A percentile compares a stretch with the other conserved stretches of the same genome.
Evolutionary conservation across 2,329 filamentous ascomycete genomes (phyloP).

Genomic region (Falciphora oryzae): DNA sequence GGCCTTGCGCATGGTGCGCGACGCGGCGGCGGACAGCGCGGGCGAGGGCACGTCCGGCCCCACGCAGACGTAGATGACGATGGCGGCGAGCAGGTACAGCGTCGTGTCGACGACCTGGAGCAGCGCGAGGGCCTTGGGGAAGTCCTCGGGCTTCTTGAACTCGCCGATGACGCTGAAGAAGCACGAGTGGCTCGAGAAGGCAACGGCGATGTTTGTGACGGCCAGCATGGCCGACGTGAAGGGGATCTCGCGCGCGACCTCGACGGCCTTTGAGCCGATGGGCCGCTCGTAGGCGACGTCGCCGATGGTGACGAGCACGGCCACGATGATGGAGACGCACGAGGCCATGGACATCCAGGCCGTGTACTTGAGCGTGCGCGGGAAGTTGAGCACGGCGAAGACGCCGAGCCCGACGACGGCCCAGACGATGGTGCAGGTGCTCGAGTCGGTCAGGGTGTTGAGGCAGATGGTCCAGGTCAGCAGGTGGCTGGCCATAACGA

Average conservation of each 20-base stretch:
- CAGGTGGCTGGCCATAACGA: constrained; percentile 65
- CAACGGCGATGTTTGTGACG: constrained; percentile 60
- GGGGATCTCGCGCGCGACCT: constrained; percentile 30
- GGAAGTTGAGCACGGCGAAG: constrained; percentile 53
- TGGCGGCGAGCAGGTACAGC: constrained; percentile 45
- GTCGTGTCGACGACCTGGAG: constrained; percentile 43
- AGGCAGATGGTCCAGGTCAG: constrained; percentile 62
- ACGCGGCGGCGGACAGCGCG: constrained; percentile 56
- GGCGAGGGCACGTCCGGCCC: constrained; percentile 58
- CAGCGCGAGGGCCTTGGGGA: constrained; percentile 37
- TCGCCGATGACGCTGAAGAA: constrained; percentile 64
- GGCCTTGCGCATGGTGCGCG: constrained; percentile 49
- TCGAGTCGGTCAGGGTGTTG: constrained; percentile 54
- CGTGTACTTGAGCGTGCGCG: constrained; percentile 56
- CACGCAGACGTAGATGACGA: constrained; percentile 56
- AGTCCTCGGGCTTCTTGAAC: constrained; percentile 48
- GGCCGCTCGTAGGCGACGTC: constrained; percentile 46
- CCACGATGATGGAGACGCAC: constrained; percentile 51
- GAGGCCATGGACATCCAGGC: constrained; percentile 56
- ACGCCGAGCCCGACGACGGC: constrained; percentile 52
- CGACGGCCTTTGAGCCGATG: constrained; percentile 28
- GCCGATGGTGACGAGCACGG: constrained; percentile 59
- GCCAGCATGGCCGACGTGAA: constrained; percentile 50
- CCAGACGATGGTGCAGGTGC: constrained; percentile 59
- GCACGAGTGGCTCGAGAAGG: constrained; percentile 61